phyloP scores from a whole-genome alignment of 257 asterid species.

The Paraleonurus japonicus region DNA sequence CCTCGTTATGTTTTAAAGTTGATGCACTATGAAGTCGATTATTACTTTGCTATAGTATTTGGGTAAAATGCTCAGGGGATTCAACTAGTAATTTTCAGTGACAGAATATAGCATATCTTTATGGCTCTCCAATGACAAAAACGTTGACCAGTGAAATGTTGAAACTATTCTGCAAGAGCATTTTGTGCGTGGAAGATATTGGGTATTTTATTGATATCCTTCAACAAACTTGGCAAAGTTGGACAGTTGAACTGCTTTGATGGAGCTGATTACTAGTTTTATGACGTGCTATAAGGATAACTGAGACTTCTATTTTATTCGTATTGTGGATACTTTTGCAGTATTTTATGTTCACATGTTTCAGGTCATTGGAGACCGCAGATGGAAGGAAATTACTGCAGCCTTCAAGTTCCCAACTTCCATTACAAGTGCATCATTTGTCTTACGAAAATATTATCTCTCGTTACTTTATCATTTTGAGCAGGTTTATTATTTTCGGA shows the following conservation, averaged over 20 bases:
- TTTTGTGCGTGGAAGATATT: conserved; percentile 16
- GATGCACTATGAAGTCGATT: background rate
- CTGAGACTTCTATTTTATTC: background rate
- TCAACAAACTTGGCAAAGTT: conserved; percentile 12
- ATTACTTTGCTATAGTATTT: background rate
- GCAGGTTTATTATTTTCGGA: conserved; percentile 88
- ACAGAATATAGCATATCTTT: background rate
- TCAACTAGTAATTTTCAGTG: conserved; percentile 1
- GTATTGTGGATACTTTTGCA: conserved; percentile 3
- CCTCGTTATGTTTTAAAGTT: background rate
- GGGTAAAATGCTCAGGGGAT: conserved; percentile 2
- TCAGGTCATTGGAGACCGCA: conserved; percentile 82
- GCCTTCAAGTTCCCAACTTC: conserved; percentile 82
- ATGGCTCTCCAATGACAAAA: background rate
- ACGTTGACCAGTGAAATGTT: background rate
- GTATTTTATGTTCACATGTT: conserved; percentile 22
- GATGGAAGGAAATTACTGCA: conserved; percentile 83
- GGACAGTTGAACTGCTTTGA: conserved; percentile 22
- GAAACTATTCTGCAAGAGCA: background rate
- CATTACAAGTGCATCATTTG: conserved; percentile 79
- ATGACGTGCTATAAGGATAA: background rate
- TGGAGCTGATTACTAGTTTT: conserved; percentile 6
- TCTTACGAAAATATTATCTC: conserved; percentile 73
- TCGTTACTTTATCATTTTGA: conserved; percentile 90
- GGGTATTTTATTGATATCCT: conserved; percentile 13